Evolutionary conservation across 1,139 yeast species (phyloP).

Genomic region (Sugiyamaella novakii): DNA sequence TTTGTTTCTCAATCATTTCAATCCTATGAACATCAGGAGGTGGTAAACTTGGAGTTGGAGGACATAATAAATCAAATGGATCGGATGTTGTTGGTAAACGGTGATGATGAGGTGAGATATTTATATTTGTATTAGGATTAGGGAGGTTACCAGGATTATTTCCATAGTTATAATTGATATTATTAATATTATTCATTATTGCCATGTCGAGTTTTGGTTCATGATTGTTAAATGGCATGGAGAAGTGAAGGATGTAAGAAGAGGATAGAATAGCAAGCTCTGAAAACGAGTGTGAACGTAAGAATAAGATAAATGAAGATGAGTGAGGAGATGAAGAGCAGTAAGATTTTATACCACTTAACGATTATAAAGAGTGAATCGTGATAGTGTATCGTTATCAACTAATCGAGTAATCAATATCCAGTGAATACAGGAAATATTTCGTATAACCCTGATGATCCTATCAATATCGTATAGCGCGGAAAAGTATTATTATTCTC

Average conservation of each 20-base stretch:
- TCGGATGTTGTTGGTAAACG: conserved; percentile 7
- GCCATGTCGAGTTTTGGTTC: conserved; percentile 1
- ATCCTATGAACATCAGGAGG: conserved; percentile 23
- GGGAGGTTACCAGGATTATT: not conserved
- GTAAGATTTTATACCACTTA: too few species aligned
- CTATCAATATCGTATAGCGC: too few species aligned
- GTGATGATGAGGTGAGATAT: conserved; percentile 1
- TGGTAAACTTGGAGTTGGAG: conserved; percentile 24
- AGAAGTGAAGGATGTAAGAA: too few species aligned
- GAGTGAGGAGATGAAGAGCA: too few species aligned
- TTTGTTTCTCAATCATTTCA: conserved; percentile 22
- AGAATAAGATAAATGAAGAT: not conserved
- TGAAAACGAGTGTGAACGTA: not conserved
- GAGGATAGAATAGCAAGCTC: too few species aligned
- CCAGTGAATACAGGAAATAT: too few species aligned
- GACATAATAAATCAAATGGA: conserved; percentile 19
- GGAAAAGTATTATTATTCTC: too few species aligned
- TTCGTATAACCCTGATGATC: too few species aligned
- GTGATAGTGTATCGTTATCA: too few species aligned
- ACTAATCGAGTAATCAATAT: too few species aligned
- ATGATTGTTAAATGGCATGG: not conserved
- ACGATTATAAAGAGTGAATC: too few species aligned
- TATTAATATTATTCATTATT: conserved; percentile 11
- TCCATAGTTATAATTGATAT: not conserved
- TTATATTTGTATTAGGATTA: not conserved